Evolutionary conservation across 1,139 yeast species (phyloP), one percentile per base, ranked within the genome.

Genomic region (Suhomyces kunorum): DNA sequence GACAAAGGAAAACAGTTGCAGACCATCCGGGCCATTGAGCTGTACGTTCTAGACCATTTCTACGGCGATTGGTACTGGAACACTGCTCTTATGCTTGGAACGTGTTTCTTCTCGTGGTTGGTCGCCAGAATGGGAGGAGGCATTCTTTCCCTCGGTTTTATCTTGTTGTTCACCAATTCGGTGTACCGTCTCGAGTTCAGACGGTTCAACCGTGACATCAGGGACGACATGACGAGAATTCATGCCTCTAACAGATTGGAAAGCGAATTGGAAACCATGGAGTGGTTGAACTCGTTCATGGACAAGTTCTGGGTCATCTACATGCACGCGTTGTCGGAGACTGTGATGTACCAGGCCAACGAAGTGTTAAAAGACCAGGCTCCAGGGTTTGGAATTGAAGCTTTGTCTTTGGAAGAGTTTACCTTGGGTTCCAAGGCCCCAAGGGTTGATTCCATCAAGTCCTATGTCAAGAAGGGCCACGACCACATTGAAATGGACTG

Each of bases 231-330:
- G 76, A 67, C 74, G 36, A 75, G 95, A 65, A 61, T 75, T 32
- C 67, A 73, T 17, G 77, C 87, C 14, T 66, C 70, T 32, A 85
- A 83, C 55, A 68, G 80, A 32, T 65, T 86, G 48, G 86, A 80
- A 44, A 72, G 75, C 38, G 77, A 74, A 51, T 61, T 74, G 45
- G 95, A 86, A 63, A 80, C 88, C 8, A 83, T 85, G 80, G 80
- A 81, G 48, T 86, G 95, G 95, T 62, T 85, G 54, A 86, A 86
- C 55, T 77, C 82, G 17, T 84, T 86, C 53, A 62, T 85, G 59
- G 81, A 81, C 36, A 86, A 85, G 59, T 84, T 86, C 55, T 86
- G 95, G 95, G 86, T 83, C 42, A 83, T 85, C 48, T 85, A 85
- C 53, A 85, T 86, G 95, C 92, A 92, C 29, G 87, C 87, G 0